Base-by-base conservation (phyloP, 257 asterid species). In the Eustoma russellianum region DNA sequence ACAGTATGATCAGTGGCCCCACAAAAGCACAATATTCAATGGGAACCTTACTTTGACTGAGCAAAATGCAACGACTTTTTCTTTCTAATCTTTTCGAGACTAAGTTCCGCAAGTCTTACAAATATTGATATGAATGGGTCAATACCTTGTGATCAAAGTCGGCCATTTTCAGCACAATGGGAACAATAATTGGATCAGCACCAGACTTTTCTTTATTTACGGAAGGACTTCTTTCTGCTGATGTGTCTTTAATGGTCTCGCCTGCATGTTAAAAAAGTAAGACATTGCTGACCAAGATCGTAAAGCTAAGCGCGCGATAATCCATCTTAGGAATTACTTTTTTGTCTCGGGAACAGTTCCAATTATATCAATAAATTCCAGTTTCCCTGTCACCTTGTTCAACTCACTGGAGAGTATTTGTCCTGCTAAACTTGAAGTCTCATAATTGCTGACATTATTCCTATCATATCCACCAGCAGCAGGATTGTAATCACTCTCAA, bases 71-170 rank as follows among this genome's bases (percentile, higher is more conserved):
- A 60, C 30, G 33, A 2, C 12, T 38, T 38, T 9, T 38, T 7
- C 43, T 38, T 38, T 11, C 9, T 11, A 1, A 38, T 8, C 43
- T 38, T 38, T 7, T 38, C 43, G 7, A 38, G 12, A 38, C 13
- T 8, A 38, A 9, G 43, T 38, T 7, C 28, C 30, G 30, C 30
- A 24, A 4, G 30, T 24, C 30, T 24, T 24, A 24, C 30, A 38
- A 4, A 38, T 38, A 38, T 11, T 38, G 7, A 38, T 38, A 4
- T 2, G 30, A 24, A 24, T 24, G 3, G 30, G 30, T 24, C 30
- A 72, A 61, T 61, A 92, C 99, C 97, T 85, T 83, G 55, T 92
- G 97, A 70, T 88, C 99, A 74, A 92, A 92, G 41, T 88, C 94
- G 44, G 93, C 92, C 99, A 92, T 85, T 78, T 82, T 82, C 33